phyloP scores from a whole-genome alignment of 2,329 filamentous ascomycete species.

The Ascochyta clinopodiicola region DNA sequence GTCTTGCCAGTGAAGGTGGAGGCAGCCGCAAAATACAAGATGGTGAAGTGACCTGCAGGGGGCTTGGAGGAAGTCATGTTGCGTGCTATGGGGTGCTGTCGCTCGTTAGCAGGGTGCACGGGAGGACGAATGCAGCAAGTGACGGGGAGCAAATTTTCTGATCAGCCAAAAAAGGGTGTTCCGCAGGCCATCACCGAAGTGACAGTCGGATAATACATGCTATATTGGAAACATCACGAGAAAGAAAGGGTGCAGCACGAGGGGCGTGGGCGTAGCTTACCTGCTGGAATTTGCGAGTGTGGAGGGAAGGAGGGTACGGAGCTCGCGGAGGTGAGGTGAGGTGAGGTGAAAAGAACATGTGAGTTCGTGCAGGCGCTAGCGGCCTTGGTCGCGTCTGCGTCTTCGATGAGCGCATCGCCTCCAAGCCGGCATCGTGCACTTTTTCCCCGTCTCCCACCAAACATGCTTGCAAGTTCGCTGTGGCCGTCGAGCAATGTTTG shows the following conservation, averaged over 20 bases:
- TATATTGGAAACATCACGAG: constrained; percentile 50
- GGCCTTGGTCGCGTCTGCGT: constrained; percentile 21
- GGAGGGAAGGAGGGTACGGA: constrained; percentile 14
- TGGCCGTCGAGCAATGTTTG: constrained; percentile 27
- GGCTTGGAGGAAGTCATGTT: constrained; percentile 54
- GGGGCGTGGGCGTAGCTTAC: constrained; percentile 22
- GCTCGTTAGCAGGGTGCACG: constrained; percentile 22
- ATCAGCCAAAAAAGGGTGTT: constrained; percentile 42
- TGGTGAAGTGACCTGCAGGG: constrained; percentile 71
- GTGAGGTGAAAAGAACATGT: constrained; percentile 20
- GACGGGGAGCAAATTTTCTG: constrained; percentile 13
- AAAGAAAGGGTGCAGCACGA: constrained; percentile 3
- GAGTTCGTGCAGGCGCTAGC: constrained; percentile 26
- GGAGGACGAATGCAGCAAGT: background rate
- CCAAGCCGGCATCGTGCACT: too few relatives aligned
- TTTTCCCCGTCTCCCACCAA: background rate
- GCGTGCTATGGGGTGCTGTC: constrained; percentile 5
- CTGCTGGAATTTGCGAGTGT: constrained; percentile 16
- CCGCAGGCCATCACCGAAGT: constrained; percentile 41
- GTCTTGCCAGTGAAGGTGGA: constrained; percentile 73
- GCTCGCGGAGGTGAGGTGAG: constrained; percentile 8
- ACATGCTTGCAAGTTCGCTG: constrained; percentile 27
- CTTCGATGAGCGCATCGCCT: constrained; percentile 16
- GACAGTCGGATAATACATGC: constrained; percentile 59
- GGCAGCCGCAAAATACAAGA: constrained; percentile 83